These are phyloP conservation scores for Sclerotinia minor DNA, from an alignment of 2,329 filamentous ascomycete species.

Conservation along the genomic window DNA sequence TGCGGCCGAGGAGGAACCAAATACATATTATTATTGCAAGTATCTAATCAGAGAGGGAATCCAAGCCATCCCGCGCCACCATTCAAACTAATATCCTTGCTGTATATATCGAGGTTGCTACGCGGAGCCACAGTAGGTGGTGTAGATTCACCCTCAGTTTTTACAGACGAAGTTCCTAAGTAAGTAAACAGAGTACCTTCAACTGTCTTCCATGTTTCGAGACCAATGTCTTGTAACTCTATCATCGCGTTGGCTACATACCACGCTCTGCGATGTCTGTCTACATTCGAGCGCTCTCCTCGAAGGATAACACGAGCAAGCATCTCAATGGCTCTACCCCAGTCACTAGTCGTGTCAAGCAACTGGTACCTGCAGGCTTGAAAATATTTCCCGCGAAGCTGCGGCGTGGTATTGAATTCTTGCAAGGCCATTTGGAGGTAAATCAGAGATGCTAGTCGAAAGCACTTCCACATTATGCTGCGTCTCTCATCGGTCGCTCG, in stretches of 20 bases:
- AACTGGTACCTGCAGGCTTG: not conserved
- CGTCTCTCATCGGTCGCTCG: not conserved
- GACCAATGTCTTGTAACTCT: not conserved
- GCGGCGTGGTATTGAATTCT: not conserved
- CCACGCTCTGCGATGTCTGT: conserved; percentile 10
- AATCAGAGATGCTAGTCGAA: not conserved
- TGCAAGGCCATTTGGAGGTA: not conserved
- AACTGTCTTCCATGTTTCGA: conserved; percentile 1
- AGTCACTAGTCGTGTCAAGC: not conserved
- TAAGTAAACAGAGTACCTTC: not conserved
- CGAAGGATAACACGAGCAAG: conserved; percentile 2
- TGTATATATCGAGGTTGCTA: not conserved
- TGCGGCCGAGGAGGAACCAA: not conserved
- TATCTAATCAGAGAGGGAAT: not conserved
- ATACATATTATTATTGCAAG: not conserved
- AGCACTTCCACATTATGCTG: not conserved
- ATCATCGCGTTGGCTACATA: conserved; percentile 8
- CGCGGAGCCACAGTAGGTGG: not conserved
- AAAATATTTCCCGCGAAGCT: not conserved
- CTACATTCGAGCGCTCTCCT: not conserved
- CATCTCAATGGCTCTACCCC: conserved; percentile 11
- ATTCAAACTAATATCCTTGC: not conserved
- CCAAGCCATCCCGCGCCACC: not conserved
- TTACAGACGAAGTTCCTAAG: not conserved
- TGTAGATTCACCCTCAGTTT: not conserved